phyloP scores from a whole-genome alignment of 331 rosid genomes.

The Arachis monticola region DNA sequence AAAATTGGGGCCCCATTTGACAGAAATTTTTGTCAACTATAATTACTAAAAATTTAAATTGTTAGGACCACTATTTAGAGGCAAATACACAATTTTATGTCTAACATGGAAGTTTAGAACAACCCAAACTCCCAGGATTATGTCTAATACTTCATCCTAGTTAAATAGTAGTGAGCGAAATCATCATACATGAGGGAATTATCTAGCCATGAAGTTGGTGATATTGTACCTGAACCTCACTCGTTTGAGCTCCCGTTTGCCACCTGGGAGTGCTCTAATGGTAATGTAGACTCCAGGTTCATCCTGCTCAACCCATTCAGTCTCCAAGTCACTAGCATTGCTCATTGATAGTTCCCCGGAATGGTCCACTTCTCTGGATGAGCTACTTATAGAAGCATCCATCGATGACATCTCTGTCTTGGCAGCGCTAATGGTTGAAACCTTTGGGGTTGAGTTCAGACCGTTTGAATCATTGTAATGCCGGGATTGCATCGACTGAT shows the following conservation, averaged over 20 bases:
- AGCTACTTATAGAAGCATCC: slow-evolving; percentile 95
- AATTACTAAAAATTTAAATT: neutral
- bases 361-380: slow-evolving; percentile 94
- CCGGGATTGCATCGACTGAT: slow-evolving; percentile 77
- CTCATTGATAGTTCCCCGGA: slow-evolving; percentile 88
- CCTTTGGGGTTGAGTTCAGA: slow-evolving; percentile 76
- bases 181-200: neutral
- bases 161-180: neutral
- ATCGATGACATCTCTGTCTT: slow-evolving; percentile 84
- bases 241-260: slow-evolving; percentile 91
- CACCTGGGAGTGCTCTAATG: slow-evolving; percentile 83
- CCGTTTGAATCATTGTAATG: slow-evolving; percentile 70
- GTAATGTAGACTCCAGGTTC: slow-evolving; percentile 98
- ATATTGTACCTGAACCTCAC: slow-evolving; percentile 90
- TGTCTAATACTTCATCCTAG: slow-evolving; percentile 2
- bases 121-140: neutral
- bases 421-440: slow-evolving; percentile 82
- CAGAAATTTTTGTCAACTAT: neutral
- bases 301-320: slow-evolving; percentile 98
- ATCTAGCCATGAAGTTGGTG: slow-evolving; percentile 14
- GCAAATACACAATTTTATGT: neutral
- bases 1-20: slow-evolving; percentile 1
- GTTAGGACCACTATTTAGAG: neutral
- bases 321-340: slow-evolving; percentile 85
- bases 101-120: neutral